Base-by-base conservation (phyloP, 2,329 filamentous ascomycete species). In the Fusarium avenaceum region DNA sequence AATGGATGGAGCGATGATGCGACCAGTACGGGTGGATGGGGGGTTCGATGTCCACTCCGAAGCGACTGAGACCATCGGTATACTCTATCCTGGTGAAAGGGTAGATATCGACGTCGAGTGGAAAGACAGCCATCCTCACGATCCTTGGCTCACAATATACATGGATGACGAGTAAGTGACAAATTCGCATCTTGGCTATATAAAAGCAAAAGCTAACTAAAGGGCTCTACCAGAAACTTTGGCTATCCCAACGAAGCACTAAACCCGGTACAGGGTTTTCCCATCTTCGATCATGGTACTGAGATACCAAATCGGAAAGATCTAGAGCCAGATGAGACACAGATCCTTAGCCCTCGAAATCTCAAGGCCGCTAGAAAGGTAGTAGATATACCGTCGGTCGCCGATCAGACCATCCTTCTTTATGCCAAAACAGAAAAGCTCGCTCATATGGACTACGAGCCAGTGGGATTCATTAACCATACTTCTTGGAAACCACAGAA, bases 391-490 rank as follows among this genome's bases (percentile, higher is more conserved):
- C 46, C 58, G 1, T 4, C 17, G 5, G 53, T 46, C 2, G 58
- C 35, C 15, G 42, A 62, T 4, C 47, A 55, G 1, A 55, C 57
- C 9, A 42, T 62, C 2, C 11, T 62, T 6, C n/a, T 62, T 1
- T 62, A 62, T 15, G 22, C 19, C 0, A 62, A 62, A 1, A 9
- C 22, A 1, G 59, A 62, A 3, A 62, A 47, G 19, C 57, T 62
- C 3, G 42, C 59, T 4, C 59, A 62, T 11, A n/a, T 62, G 17
- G 24, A 62, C 13, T 62, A 62, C 13, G 35, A 52, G 6, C 59
- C 59, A 9, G 59, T 62, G 6, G 49, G 47, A 3, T 62, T 62
- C 6, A 28, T 62, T 2, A 62, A 62, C 2, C 59, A 62, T 26
- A 62, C 57, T 2, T 62, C 59, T 7, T 62, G 59, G 59, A n/a